Evolutionary conservation across 345 rosid genomes (phyloP).

Genomic region (Draba incana): DNA sequence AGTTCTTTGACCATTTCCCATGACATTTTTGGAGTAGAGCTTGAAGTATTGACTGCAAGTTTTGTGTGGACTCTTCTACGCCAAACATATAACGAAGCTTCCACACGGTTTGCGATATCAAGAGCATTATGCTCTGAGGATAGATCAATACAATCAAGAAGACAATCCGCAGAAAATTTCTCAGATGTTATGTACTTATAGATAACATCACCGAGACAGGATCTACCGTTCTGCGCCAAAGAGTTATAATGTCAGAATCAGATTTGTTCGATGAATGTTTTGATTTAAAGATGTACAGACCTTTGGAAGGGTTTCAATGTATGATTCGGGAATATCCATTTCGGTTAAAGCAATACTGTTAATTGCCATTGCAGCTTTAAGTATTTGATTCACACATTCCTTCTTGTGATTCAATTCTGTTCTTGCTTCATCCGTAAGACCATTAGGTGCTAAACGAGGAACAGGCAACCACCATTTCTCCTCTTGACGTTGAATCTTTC

Average conservation of each 20-base stretch:
- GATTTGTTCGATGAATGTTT: background rate
- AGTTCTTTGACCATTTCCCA: slow-evolving; percentile 95
- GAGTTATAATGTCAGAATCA: slow-evolving; percentile 5
- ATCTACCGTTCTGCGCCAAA: slow-evolving; percentile 76
- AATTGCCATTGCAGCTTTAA: slow-evolving; percentile 97
- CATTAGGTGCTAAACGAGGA: slow-evolving; percentile 83
- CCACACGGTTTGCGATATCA: slow-evolving; percentile 90
- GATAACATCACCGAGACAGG: slow-evolving; percentile 81
- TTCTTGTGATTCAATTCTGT: slow-evolving; percentile 74
- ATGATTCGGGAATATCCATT: slow-evolving; percentile 93
- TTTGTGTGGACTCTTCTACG: slow-evolving; percentile 65
- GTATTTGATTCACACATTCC: slow-evolving; percentile 79
- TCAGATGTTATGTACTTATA: slow-evolving; percentile 82
- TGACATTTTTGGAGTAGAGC: slow-evolving; percentile 68
- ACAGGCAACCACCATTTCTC: slow-evolving; percentile 99
- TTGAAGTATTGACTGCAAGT: slow-evolving; percentile 50
- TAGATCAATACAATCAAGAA: slow-evolving; percentile 87
- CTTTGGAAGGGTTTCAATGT: slow-evolving; percentile 88
- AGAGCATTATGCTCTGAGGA: slow-evolving; percentile 85
- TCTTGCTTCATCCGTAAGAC: slow-evolving; percentile 77
- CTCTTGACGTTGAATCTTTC: slow-evolving; percentile 77
- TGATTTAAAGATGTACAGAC: slow-evolving; percentile 34
- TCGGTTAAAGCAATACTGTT: slow-evolving; percentile 69
- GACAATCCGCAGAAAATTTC: slow-evolving; percentile 78
- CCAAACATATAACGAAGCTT: slow-evolving; percentile 87